Evolutionary conservation across 768 basidiomycete genomes (phyloP), one percentile per base, ranked within the genome.

Genomic region (Agaricus sinodeliciosus): DNA sequence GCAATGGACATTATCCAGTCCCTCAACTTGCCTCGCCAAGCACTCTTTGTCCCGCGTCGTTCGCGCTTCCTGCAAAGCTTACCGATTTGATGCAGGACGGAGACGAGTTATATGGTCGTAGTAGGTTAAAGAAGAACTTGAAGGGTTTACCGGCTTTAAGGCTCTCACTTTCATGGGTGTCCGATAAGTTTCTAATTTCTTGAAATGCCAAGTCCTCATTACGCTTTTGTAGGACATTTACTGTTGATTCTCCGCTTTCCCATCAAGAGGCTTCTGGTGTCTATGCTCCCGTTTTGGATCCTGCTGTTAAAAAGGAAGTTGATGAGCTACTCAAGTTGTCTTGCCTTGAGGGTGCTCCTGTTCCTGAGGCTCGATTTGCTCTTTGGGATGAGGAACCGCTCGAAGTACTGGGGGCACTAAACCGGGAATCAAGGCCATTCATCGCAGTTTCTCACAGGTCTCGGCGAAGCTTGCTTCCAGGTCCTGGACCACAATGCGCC

Each of bases 111-210:
- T 56, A 34, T 37, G 57, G 50, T 8, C 60, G 64, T 44, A 59
- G 57, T 22, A 78, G 73, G 50, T 58, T 86, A 57, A 78, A 73
- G 62, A 79, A 79, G 37, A 47, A 39, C 57, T 75, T 72, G 13
- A 82, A 79, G 59, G 85, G 85, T 1, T 63, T 80, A 18, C 74
- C 78, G 50, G 72, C 84, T 3, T 68, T 88, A 3, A 70, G 75
- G 18, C 69, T 88, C 12, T 73, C 79, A 28, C 67, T 90, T 46
- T 81, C 82, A 12, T 89, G 87, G 87, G 75, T 77, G 86, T 86
- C 53, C 45, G 76, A n/a, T 9, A 27, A 5, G 19, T 48, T 19
- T 12, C 35, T 43, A n/a, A 25, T 16, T 35, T 2, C 15, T 43
- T 43, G 6, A 18, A 28, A 43, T 4, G 41, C 19, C 9, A 28